Evolutionary conservation across 129 eudicot genomes (phyloP).

Genomic region (Pseudognaphalium luteoalbum): DNA sequence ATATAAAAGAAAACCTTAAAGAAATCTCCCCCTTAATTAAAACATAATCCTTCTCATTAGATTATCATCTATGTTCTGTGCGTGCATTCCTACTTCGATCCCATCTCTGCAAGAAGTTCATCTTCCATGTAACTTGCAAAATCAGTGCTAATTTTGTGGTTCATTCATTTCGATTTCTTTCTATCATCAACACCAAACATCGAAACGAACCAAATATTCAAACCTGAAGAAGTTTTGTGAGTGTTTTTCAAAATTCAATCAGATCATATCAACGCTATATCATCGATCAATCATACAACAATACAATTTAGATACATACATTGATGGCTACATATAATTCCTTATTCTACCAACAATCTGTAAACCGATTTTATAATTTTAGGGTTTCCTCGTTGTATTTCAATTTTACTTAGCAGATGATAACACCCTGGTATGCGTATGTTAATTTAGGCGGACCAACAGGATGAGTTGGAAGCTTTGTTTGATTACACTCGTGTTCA

Average conservation of each 20-base stretch:
- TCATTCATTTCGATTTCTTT: too few species aligned
- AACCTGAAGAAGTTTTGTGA: not conserved
- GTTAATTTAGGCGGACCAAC: conserved; percentile 24
- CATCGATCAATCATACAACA: not conserved
- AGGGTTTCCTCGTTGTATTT: not conserved
- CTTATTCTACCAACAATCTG: not conserved
- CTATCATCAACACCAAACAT: too few species aligned
- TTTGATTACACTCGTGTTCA: conserved; percentile 92
- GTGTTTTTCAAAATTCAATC: not conserved
- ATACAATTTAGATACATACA: too few species aligned
- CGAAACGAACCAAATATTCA: not conserved
- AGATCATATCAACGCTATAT: not conserved
- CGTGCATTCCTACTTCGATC: too few species aligned
- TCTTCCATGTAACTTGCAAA: too few species aligned
- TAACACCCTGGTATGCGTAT: not conserved
- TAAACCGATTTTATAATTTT: not conserved
- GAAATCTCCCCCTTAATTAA: too few species aligned
- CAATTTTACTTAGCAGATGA: not conserved
- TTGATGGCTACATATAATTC: not conserved
- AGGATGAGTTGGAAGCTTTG: conserved; percentile 83
- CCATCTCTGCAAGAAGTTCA: too few species aligned
- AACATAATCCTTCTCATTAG: too few species aligned
- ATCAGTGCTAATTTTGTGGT: too few species aligned
- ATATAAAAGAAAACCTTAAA: too few species aligned
- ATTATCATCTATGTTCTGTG: too few species aligned